Conservation (phyloP, 1,139 yeast genomes). For the Suhomyces bolitotheri region DNA sequence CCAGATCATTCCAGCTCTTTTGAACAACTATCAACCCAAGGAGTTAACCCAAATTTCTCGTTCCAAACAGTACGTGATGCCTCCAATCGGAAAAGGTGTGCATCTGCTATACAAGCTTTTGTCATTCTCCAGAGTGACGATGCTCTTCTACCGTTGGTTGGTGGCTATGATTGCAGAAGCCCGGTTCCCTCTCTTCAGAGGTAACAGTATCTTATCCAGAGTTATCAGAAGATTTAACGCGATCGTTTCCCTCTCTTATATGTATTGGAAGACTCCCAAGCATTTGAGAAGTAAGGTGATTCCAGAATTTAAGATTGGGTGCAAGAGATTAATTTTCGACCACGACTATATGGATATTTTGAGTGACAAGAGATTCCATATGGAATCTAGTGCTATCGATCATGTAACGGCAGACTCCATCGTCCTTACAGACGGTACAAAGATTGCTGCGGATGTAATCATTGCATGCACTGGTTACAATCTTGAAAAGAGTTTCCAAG, state of each 20-base stretch:
- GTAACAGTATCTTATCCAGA: constrained; percentile 30
- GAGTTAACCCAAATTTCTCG: constrained; percentile 37
- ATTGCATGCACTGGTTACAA: constrained; percentile 50
- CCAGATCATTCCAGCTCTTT: constrained; percentile 27
- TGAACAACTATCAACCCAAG: constrained; percentile 30
- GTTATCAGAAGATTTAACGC: constrained; percentile 29
- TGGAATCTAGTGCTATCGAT: constrained; percentile 27
- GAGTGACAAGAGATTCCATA: constrained; percentile 32
- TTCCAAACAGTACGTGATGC: constrained; percentile 43
- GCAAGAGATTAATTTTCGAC: constrained; percentile 46
- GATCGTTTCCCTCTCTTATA: constrained; percentile 24
- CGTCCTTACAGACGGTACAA: constrained; percentile 31
- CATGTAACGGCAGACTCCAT: constrained; percentile 32
- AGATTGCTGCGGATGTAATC: constrained; percentile 39
- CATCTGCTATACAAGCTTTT: constrained; percentile 25
- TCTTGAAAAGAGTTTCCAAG: constrained; percentile 21
- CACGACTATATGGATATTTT: constrained; percentile 37
- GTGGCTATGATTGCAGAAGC: constrained; percentile 33
- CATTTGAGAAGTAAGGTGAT: constrained; percentile 34
- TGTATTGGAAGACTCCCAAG: constrained; percentile 35
- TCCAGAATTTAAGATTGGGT: constrained; percentile 45
- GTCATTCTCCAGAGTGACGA: constrained; percentile 29
- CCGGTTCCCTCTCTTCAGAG: constrained; percentile 39
- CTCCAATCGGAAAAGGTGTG: constrained; percentile 35
- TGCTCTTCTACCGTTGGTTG: constrained; percentile 30